Percentiles rank a stretch among this genome's conserved stretches.
Conservation (phyloP, 1,284 basidiomycete species). For the Golubevia pallescens region DNA sequence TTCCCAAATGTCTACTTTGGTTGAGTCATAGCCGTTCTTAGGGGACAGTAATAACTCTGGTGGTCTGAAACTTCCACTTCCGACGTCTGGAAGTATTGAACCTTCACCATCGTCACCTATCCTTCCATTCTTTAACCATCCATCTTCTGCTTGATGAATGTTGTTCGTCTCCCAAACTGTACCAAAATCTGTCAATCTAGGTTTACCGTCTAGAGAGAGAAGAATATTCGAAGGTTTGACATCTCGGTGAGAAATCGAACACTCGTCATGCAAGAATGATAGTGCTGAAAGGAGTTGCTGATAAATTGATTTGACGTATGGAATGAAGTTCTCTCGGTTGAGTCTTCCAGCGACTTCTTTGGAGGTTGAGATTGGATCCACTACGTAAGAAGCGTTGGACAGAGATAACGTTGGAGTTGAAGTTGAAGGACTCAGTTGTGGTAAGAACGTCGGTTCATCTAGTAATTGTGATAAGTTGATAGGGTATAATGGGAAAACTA, state of each 20-base stretch:
- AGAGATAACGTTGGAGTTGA: conserved; percentile 2
- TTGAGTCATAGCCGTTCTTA: conserved; percentile 32
- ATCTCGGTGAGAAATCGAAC: conserved; percentile 42
- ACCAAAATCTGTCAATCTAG: conserved; percentile 39
- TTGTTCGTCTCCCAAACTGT: conserved; percentile 17
- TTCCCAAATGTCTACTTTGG: conserved; percentile 45
- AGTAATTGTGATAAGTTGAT: conserved; percentile 23
- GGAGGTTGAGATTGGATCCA: not conserved
- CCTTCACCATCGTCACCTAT: conserved; percentile 16
- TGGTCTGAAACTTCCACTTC: conserved; percentile 42
- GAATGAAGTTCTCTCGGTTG: not conserved
- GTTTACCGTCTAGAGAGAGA: conserved; percentile 16
- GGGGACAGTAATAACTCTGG: conserved; percentile 52
- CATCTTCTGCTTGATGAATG: not conserved
- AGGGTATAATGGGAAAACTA: conserved; percentile 43
- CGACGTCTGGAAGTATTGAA: conserved; percentile 18
- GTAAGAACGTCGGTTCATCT: not conserved
- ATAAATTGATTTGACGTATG: conserved; percentile 10
- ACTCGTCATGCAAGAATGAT: conserved; percentile 25
- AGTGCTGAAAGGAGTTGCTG: conserved; percentile 19
- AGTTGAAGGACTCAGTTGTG: not conserved
- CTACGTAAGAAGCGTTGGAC: not conserved
- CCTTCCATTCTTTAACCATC: not conserved
- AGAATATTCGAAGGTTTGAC: conserved; percentile 51
- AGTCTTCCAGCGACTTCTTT: not conserved